Evolutionary conservation across 805 yeast species (phyloP), one percentile per base, ranked within the genome.

Genomic region (Naumovozyma castellii): DNA sequence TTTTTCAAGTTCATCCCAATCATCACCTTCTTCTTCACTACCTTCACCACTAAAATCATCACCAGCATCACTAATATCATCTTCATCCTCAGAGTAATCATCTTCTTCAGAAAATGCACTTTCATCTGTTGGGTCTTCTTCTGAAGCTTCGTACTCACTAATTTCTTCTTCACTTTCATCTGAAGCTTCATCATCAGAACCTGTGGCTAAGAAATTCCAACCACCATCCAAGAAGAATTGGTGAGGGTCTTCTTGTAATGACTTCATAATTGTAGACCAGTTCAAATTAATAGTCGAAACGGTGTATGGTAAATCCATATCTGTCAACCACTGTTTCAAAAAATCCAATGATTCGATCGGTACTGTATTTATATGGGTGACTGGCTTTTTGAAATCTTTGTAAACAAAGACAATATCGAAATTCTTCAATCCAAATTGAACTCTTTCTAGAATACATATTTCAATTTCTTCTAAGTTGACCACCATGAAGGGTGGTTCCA

Each of bases 321-420:
- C 95, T n/a, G 95, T 85, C 43, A 92, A 69, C 98, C 98, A 92
- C 37, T 85, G 86, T 62, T 90, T 92, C 45, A 92, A 84, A 57
- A 84, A 90, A 58, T 92, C 98, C 41, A 92, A 67, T 39, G 83
- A 72, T 54, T 84, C 94, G 76, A 87, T 85, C 29, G 97, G 97
- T 43, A 92, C 86, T 3, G 97, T 87, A 61, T 90, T 90, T 47
- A 92, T 78, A 61, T 90, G 97, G 16, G 84, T 84, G 9, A 86
- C 96, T 1, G 97, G 85, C 54, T 73, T 78, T 45, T 72, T 68
- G 61, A 87, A 88, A 62, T 92, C 97, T 62, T 88, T 90, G 66
- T 83, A 90, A 2, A 92, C 88, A 62, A 92, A 87, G n/a, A 92
- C 98, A 61, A 92, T 65, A 68, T 92, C 98, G 53, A 92, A 92